Conservation (phyloP, 192 early-diverging fungal genomes). For the Physocladia obscura region DNA sequence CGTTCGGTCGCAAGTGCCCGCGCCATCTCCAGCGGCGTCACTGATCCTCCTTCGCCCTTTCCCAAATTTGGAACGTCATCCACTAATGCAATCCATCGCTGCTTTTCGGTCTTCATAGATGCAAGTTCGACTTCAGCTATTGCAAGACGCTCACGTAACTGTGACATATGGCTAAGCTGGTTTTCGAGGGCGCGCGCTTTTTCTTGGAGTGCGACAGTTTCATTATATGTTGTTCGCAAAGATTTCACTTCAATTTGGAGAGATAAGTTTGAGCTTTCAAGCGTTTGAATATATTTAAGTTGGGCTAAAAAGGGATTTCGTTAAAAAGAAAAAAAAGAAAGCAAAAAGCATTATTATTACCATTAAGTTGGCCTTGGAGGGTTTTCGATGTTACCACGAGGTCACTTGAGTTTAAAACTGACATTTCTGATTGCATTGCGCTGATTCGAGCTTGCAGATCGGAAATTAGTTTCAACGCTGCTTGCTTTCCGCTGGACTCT, state of each 20-base stretch:
- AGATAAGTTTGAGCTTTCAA: slow-evolving; percentile 58
- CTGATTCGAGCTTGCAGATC: background rate
- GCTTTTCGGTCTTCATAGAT: slow-evolving; percentile 50
- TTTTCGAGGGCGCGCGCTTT: slow-evolving; percentile 34
- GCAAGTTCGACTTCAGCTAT: slow-evolving; percentile 52
- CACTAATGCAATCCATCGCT: slow-evolving; percentile 51
- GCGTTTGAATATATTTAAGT: slow-evolving; percentile 49
- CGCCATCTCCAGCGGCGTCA: slow-evolving; percentile 53
- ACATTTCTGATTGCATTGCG: background rate
- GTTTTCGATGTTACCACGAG: slow-evolving; percentile 52
- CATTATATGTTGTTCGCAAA: slow-evolving; percentile 28
- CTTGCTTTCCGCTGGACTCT: background rate
- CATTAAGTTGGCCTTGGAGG: slow-evolving; percentile 55
- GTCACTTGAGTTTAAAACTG: slow-evolving; percentile 38
- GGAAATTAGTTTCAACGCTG: slow-evolving; percentile 1
- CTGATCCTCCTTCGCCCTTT: slow-evolving; percentile 41
- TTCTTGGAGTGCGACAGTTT: slow-evolving; percentile 35
- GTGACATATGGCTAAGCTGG: slow-evolving; percentile 26
- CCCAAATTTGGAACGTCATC: slow-evolving; percentile 20
- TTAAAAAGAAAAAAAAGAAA: slow-evolving; percentile 40
- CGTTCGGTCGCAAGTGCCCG: slow-evolving; percentile 49
- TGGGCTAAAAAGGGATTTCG: slow-evolving; percentile 37
- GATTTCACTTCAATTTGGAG: slow-evolving; percentile 47
- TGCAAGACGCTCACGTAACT: slow-evolving; percentile 42
- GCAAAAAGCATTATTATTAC: too few relatives aligned